These are phyloP conservation scores for Rhodotorula glutinis DNA, from an alignment of 1,284 basidiomycete genomes.

Conservation along the genomic window DNA sequence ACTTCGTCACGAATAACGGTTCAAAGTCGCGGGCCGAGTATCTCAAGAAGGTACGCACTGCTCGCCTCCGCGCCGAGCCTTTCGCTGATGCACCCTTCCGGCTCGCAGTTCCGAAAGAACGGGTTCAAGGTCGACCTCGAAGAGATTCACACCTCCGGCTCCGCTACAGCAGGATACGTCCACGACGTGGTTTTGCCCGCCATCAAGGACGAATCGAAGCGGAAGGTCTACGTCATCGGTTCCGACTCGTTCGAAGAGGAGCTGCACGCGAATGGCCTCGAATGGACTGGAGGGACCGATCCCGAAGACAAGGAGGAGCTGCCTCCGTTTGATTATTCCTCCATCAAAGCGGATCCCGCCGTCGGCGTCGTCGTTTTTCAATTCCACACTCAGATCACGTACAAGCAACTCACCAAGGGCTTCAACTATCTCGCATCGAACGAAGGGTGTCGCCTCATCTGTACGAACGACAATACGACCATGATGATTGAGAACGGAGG, in stretches of 20 bases:
- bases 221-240: slow-evolving; percentile 74
- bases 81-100: too few relatives aligned
- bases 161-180: slow-evolving; percentile 87
- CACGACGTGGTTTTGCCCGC: slow-evolving; percentile 71
- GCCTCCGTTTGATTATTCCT: slow-evolving; percentile 64
- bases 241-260: slow-evolving; percentile 92
- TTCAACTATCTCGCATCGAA: slow-evolving; percentile 76
- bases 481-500: slow-evolving; percentile 48
- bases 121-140: slow-evolving; percentile 72
- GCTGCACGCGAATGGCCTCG: slow-evolving; percentile 74
- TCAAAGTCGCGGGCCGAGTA: slow-evolving; percentile 83
- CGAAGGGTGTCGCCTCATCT: slow-evolving; percentile 75
- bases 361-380: slow-evolving; percentile 79
- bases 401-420: slow-evolving; percentile 89
- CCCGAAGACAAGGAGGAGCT: slow-evolving; percentile 73
- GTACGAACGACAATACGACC: slow-evolving; percentile 88
- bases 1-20: slow-evolving; percentile 97
- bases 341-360: slow-evolving; percentile 63
- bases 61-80: background rate
- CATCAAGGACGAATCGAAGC: slow-evolving; percentile 20
- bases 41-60: slow-evolving; percentile 62
- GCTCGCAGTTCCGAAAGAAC: slow-evolving; percentile 67
- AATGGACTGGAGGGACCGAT: slow-evolving; percentile 80
- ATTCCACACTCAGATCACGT: slow-evolving; percentile 61
- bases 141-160: slow-evolving; percentile 94